Evolutionary conservation across 257 asterid species (phyloP).

Genomic region (Solanum clarkiae): DNA sequence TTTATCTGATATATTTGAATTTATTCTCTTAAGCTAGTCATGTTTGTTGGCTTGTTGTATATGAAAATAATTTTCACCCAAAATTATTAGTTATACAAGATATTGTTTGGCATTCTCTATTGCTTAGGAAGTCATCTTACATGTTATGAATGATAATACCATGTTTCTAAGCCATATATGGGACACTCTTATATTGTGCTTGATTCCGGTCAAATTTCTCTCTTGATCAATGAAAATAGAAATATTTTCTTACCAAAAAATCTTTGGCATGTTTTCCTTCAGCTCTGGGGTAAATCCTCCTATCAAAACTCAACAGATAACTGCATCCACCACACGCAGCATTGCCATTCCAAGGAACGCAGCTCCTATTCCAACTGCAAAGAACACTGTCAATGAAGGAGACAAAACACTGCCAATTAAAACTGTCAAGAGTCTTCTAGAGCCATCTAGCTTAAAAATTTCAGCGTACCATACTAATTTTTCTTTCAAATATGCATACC

Average conservation of each 20-base stretch:
- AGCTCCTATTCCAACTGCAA: slow-evolving; percentile 15
- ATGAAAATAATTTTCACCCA: neutral
- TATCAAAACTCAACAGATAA: slow-evolving; percentile 24
- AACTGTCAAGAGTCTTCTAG: slow-evolving; percentile 20
- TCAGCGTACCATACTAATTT: slow-evolving; percentile 27
- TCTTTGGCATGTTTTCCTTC: slow-evolving; percentile 13
- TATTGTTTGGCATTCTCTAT: neutral
- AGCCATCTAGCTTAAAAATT: slow-evolving; percentile 27
- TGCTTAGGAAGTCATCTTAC: neutral
- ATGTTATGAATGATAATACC: neutral
- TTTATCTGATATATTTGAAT: neutral
- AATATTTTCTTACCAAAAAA: neutral
- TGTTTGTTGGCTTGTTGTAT: neutral
- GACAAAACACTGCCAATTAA: slow-evolving; percentile 21
- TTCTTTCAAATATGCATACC: neutral
- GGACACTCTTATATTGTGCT: neutral
- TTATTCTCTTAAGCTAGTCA: neutral
- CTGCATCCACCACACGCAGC: slow-evolving; percentile 20
- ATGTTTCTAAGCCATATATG: neutral
- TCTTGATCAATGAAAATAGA: neutral
- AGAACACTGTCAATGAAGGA: slow-evolving; percentile 12
- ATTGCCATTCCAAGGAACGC: slow-evolving; percentile 12
- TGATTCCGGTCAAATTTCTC: neutral
- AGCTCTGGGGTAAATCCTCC: slow-evolving; percentile 22
- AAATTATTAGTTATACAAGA: neutral